A percentile compares a stretch with the other conserved stretches of the same genome.
Evolutionary conservation across 306 rosid genomes (phyloP).

Genomic region (Cyamopsis tetragonoloba): DNA sequence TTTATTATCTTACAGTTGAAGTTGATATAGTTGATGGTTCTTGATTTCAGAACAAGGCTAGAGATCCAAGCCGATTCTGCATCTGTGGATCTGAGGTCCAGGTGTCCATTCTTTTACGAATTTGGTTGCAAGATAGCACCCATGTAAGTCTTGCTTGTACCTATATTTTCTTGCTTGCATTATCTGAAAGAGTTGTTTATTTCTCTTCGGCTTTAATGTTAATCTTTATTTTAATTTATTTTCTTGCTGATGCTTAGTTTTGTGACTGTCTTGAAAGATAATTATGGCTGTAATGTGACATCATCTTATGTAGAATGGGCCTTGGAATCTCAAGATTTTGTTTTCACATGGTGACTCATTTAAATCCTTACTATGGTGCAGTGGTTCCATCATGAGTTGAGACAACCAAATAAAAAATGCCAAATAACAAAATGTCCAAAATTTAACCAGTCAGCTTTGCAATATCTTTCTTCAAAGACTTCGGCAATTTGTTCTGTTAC

Average conservation of each 20-base stretch:
- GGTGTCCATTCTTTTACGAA: slow-evolving; percentile 81
- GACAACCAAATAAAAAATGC: background rate
- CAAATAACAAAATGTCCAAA: background rate
- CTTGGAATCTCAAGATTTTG: slow-evolving; percentile 7
- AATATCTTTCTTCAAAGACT: background rate
- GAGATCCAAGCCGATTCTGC: slow-evolving; percentile 92
- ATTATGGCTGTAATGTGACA: slow-evolving; percentile 1
- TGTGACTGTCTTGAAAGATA: background rate
- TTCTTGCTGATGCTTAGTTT: slow-evolving; percentile 8
- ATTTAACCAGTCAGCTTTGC: background rate
- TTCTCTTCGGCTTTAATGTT: slow-evolving; percentile 1
- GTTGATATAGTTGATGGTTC: slow-evolving; percentile 18
- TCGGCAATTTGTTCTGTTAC: background rate
- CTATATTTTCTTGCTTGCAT: slow-evolving; percentile 7
- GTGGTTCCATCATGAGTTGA: background rate
- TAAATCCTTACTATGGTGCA: background rate
- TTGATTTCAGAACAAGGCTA: slow-evolving; percentile 64
- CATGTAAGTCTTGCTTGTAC: slow-evolving; percentile 46
- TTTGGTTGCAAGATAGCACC: slow-evolving; percentile 98
- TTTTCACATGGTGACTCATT: background rate
- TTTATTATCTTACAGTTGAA: slow-evolving; percentile 24
- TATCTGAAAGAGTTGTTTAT: background rate
- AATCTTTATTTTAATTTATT: background rate
- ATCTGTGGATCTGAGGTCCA: slow-evolving; percentile 74
- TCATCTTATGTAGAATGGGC: slow-evolving; percentile 13